Conservation (phyloP, 2,329 filamentous ascomycete genomes). For the Fusarium mundagurra region DNA sequence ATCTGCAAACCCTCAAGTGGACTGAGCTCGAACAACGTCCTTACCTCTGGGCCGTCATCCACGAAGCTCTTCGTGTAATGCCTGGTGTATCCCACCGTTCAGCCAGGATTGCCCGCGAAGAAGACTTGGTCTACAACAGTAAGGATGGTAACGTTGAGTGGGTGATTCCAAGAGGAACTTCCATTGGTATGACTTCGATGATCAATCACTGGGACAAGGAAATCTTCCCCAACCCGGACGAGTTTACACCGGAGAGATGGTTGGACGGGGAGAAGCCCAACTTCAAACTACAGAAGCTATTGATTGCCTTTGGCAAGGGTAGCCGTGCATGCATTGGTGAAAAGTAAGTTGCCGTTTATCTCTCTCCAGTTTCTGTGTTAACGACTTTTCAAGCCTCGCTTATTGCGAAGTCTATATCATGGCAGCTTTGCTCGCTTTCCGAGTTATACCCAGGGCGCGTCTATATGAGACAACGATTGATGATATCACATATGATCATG, state of each 20-base stretch:
- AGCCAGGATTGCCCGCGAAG: conserved; percentile 35
- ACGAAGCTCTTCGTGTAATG: conserved; percentile 50
- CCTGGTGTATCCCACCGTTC: conserved; percentile 44
- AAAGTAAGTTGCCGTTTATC: conserved; percentile 8
- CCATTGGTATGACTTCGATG: conserved; percentile 47
- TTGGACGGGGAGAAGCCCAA: conserved; percentile 38
- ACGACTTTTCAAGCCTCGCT: conserved; percentile 12
- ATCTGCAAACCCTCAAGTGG: conserved; percentile 44
- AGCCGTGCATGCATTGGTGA: conserved; percentile 38
- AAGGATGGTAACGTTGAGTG: conserved; percentile 30
- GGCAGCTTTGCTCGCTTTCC: conserved; percentile 15
- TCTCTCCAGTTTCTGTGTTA: neutral
- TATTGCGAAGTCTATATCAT: conserved; percentile 36
- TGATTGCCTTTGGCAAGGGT: conserved; percentile 35
- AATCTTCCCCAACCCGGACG: conserved; percentile 46
- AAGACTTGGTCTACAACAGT: conserved; percentile 43
- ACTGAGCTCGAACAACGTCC: conserved; percentile 48
- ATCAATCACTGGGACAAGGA: conserved; percentile 46
- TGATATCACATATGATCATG: conserved; percentile 34
- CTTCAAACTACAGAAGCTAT: conserved; percentile 36
- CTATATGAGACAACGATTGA: conserved; percentile 29
- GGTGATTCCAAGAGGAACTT: conserved; percentile 45
- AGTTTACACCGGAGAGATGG: conserved; percentile 49
- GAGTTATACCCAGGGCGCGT: conserved; percentile 19
- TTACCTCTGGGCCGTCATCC: conserved; percentile 51